These are phyloP conservation scores for Pneumocystis sp. DNA, from an alignment of 1,139 yeast species.

Conservation along the genomic window DNA sequence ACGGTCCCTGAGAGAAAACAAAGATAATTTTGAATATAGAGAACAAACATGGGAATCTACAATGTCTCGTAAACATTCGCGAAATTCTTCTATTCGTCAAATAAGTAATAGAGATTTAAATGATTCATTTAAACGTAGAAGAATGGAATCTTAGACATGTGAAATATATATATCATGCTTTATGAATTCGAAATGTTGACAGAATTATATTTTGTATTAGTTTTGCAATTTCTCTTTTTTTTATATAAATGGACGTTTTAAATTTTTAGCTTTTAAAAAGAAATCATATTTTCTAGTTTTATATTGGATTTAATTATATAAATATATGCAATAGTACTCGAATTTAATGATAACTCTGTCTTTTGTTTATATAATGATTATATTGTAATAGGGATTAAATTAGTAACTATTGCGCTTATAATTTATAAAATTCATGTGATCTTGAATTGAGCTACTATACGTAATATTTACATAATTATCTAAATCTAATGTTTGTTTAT, in stretches of 20 bases:
- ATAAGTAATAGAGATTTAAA: neutral
- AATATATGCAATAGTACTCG: no score
- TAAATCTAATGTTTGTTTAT: no score
- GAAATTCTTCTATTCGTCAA: neutral
- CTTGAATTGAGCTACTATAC: no score
- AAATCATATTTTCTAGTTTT: neutral
- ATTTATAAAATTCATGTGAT: no score
- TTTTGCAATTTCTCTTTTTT: neutral
- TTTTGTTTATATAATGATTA: no score
- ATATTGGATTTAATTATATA: neutral
- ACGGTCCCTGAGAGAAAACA: neutral
- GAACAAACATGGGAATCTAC: neutral
- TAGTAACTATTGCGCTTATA: no score
- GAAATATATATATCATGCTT: neutral
- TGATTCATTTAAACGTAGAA: neutral
- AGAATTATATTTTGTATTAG: neutral
- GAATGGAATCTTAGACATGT: neutral
- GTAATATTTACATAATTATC: no score
- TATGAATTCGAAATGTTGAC: neutral
- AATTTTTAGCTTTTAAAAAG: neutral
- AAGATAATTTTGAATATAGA: neutral
- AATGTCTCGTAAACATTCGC: neutral
- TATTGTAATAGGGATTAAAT: no score
- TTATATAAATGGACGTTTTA: neutral
- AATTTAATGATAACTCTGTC: no score